Base-by-base conservation (phyloP, 2,329 filamentous ascomycete genomes). In the Alternaria triticimaculans region DNA sequence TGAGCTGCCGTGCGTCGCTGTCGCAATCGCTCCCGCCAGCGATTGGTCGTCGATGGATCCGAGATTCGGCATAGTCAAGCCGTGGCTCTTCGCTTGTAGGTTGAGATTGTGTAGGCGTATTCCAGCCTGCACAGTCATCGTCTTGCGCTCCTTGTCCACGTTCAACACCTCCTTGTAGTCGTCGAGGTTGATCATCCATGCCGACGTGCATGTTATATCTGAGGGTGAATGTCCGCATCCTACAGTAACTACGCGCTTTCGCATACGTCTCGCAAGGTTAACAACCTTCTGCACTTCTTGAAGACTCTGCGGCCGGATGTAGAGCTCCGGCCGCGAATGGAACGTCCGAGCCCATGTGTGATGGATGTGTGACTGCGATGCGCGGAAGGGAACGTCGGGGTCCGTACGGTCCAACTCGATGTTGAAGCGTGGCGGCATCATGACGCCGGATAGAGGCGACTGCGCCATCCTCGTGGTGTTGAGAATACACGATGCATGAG, bases 31-130 rank as follows among this genome's bases (percentile, higher is more conserved):
- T 26, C 96, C 96, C 2, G 93, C 94, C 66, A 98, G 90, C 62
- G 92, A 96, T 84, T 99, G 96, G 73, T 93, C 89, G 78, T 97
- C 94, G 81, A 99, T 99, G 79, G 93, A 97, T 37, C 96, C 96
- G 49, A 98, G 84, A 78, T 96, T 97, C 26, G 92, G 92, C 87
- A 99, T 90, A 3, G 94, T 93, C 67, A 97, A 85, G 1, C 93
- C 93, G 72, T 90, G 82, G 58, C 87, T 85, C 69, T 92, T 93
- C 30, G 97, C 88, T 74, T 89, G 88, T 46, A 87, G 85, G 66
- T 93, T 91, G 61, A 99, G 83, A 63, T 90, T 83, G 72, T 88
- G 88, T 64, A 99, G 84, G 20, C 95, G 87, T 68, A 98, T 97
- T 15, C 96, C 96, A n/a, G 92, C 91, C 82, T 98, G 87, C 72